These are phyloP conservation scores for Plasmodium inui DNA, from an alignment of 169 alveolate species.

Conservation along the genomic window DNA sequence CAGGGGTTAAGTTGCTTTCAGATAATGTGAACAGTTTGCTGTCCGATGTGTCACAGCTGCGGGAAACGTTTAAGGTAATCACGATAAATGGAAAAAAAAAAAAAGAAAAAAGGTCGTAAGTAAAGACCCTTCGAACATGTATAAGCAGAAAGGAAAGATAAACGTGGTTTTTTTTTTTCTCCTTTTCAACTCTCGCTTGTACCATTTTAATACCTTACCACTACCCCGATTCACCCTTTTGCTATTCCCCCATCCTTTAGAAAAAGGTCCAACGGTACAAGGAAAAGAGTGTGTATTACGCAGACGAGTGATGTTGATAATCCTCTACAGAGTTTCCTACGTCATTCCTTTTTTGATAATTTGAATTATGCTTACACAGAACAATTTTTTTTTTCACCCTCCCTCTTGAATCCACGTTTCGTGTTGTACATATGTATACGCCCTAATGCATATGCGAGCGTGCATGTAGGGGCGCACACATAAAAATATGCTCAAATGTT, in stretches of 20 bases:
- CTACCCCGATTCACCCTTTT: background rate
- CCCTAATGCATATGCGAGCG: background rate
- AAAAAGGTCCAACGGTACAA: constrained; percentile 50
- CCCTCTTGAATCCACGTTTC: background rate
- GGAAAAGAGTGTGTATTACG: constrained; percentile 38
- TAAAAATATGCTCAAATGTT: background rate
- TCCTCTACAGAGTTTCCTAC: background rate
- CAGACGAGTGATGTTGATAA: constrained; percentile 9
- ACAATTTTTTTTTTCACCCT: background rate
- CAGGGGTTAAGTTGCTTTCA: constrained; percentile 72
- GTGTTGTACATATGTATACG: background rate
- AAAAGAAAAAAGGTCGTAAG: background rate
- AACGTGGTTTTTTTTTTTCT: background rate
- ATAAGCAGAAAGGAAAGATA: background rate
- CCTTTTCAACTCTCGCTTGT: background rate
- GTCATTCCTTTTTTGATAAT: background rate
- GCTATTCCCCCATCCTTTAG: constrained; percentile 9
- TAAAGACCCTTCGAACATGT: background rate
- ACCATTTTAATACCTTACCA: background rate
- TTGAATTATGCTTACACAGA: background rate
- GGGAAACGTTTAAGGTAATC: constrained; percentile 45
- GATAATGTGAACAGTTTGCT: constrained; percentile 27
- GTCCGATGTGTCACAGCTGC: constrained; percentile 32
- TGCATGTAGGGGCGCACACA: background rate
- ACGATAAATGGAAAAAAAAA: constrained; percentile 4